Percentiles rank a stretch among this genome's conserved stretches.
These are phyloP conservation scores for Nicotiana rustica DNA, from an alignment of 305 asterid species.

Conservation along the genomic window DNA sequence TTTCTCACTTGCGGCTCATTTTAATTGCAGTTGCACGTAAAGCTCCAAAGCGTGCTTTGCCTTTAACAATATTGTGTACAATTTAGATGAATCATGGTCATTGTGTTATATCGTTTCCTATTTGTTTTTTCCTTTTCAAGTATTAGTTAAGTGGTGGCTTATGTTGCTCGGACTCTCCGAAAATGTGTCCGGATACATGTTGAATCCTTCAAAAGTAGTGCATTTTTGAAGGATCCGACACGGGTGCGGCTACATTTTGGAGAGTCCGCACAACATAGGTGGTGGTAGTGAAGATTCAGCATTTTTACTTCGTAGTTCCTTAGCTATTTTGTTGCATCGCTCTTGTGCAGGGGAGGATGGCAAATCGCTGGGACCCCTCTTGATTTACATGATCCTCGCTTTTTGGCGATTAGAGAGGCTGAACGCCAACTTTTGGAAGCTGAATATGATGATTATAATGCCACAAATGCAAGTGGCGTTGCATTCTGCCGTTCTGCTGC, in stretches of 20 bases:
- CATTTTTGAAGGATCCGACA: too few relatives aligned
- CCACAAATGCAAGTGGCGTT: constrained; percentile 80
- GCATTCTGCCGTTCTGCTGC: constrained; percentile 97
- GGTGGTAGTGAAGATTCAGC: too few relatives aligned
- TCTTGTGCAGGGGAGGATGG: constrained; percentile 84
- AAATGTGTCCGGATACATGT: too few relatives aligned
- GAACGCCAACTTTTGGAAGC: constrained; percentile 91
- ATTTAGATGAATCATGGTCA: neutral
- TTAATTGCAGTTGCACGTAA: neutral
- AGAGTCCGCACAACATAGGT: too few relatives aligned
- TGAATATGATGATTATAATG: constrained; percentile 83
- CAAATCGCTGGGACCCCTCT: constrained; percentile 90
- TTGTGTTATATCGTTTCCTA: neutral
- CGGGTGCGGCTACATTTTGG: too few relatives aligned
- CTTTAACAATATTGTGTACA: neutral
- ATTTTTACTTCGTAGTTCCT: neutral
- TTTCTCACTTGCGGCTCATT: neutral
- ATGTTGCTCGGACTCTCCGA: too few relatives aligned
- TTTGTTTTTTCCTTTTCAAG: neutral
- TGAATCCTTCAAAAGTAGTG: too few relatives aligned
- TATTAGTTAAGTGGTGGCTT: neutral
- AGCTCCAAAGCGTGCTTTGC: neutral
- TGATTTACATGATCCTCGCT: constrained; percentile 86
- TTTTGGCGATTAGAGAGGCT: constrained; percentile 89
- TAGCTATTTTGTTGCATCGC: constrained; percentile 28